A percentile compares a stretch with the other conserved stretches of the same genome.
These are phyloP conservation scores for Hydnomerulius pinastri DNA, from an alignment of 768 basidiomycete genomes.

Conservation along the genomic window DNA sequence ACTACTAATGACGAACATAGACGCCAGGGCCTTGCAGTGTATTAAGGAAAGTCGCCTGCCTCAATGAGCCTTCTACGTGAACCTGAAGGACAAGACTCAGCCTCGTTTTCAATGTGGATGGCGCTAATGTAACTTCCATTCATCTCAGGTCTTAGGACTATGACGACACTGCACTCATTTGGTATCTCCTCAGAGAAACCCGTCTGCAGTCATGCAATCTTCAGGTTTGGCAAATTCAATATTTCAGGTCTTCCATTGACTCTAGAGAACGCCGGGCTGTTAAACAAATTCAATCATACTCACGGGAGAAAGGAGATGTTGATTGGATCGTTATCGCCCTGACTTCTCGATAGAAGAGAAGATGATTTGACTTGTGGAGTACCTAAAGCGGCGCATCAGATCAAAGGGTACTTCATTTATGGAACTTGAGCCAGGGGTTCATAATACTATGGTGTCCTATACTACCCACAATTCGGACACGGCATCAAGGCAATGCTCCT, in stretches of 20 bases:
- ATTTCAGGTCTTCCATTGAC: constrained; percentile 1
- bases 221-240: background rate
- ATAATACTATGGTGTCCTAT: constrained; percentile 8
- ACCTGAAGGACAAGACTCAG: background rate
- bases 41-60: constrained; percentile 7
- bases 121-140: background rate
- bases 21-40: constrained; percentile 18
- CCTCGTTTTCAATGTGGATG: constrained; percentile 14
- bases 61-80: constrained; percentile 6
- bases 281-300: constrained; percentile 24
- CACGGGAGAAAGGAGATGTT: constrained; percentile 22
- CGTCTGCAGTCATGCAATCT: background rate
- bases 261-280: constrained; percentile 5
- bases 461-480: constrained; percentile 1
- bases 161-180: constrained; percentile 1
- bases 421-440: background rate
- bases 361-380: constrained; percentile 29
- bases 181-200: background rate
- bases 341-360: background rate
- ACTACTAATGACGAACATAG: constrained; percentile 10
- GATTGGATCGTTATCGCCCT: background rate
- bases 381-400: constrained; percentile 16
- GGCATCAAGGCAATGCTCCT: constrained; percentile 2
- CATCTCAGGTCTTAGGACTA: background rate
- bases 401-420: constrained; percentile 14